phyloP scores from a whole-genome alignment of 75 land plant genomes.

The Ceratopteris richardii region DNA sequence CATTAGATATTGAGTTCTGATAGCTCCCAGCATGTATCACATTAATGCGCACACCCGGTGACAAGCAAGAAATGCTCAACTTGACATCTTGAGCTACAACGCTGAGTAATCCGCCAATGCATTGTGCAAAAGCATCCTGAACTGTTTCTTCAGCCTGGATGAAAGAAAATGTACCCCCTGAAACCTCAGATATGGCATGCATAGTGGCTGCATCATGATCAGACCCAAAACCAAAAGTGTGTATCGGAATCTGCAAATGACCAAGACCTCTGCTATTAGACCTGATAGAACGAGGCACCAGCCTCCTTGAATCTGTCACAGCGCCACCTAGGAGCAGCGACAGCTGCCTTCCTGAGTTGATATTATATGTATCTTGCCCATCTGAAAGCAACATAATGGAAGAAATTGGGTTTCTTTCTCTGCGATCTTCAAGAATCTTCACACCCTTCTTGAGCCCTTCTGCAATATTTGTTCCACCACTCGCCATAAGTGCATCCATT shows the following conservation, averaged over 20 bases:
- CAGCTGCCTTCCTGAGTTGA: neutral
- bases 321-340: neutral
- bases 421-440: conserved; percentile 60
- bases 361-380: conserved; percentile 24
- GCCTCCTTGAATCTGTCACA: conserved; percentile 2
- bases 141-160: conserved; percentile 23
- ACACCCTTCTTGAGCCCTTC: conserved; percentile 73
- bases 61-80: conserved; percentile 16
- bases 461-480: conserved; percentile 83
- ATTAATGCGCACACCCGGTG: conserved; percentile 26
- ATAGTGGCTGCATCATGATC: conserved; percentile 43
- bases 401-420: conserved; percentile 52
- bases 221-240: conserved; percentile 40
- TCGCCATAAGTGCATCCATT: conserved; percentile 50
- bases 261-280: conserved; percentile 19
- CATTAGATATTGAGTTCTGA: conserved; percentile 6
- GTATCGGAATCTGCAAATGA: conserved; percentile 42
- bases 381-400: conserved; percentile 79
- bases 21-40: conserved; percentile 34
- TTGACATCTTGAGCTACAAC: conserved; percentile 47
- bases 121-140: conserved; percentile 54
- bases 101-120: conserved; percentile 53
- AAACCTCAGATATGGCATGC: conserved; percentile 31
- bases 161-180: conserved; percentile 41
- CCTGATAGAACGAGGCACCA: conserved; percentile 6